phyloP scores from a whole-genome alignment of 2,329 filamentous ascomycete species.

The Nectriaceae sp. region DNA sequence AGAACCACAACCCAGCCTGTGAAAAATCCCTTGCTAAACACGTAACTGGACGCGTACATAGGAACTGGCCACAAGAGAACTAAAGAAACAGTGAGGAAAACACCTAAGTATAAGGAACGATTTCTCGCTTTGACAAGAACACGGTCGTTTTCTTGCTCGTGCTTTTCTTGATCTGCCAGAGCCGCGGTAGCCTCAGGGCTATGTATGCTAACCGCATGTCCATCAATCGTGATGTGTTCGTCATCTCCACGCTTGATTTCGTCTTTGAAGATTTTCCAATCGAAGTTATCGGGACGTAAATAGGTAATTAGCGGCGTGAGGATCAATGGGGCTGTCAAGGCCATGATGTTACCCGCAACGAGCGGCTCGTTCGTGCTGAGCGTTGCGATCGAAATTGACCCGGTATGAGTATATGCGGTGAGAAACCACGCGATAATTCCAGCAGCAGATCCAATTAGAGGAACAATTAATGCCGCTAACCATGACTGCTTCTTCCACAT shows the following conservation, averaged over 20 bases:
- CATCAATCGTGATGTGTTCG: too few species aligned
- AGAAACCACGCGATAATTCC: constrained; percentile 74
- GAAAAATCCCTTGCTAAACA: constrained; percentile 26
- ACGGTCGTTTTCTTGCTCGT: constrained; percentile 10
- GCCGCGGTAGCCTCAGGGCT: constrained; percentile 1
- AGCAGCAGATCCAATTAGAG: constrained; percentile 62
- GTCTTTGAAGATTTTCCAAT: too few species aligned
- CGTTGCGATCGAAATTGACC: too few species aligned
- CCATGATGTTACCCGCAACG: too few species aligned
- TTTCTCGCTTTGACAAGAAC: constrained; percentile 8
- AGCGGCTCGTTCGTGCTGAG: too few species aligned
- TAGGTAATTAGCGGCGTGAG: too few species aligned
- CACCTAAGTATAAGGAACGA: constrained; percentile 1
- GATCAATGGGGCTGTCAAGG: too few species aligned
- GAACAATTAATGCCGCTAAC: constrained; percentile 65
- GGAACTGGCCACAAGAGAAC: constrained; percentile 33
- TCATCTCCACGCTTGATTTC: too few species aligned
- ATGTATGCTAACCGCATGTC: constrained; percentile 8
- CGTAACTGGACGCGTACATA: constrained; percentile 30
- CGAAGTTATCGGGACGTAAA: too few species aligned
- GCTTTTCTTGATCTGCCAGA: constrained; percentile 8
- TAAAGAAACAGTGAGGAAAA: constrained; percentile 11
- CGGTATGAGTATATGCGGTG: constrained; percentile 53
- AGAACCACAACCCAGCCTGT: constrained; percentile 13
- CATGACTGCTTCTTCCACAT: constrained; percentile 76